A percentile compares a stretch with the other conserved stretches of the same genome.
phyloP scores from a whole-genome alignment of 257 asterid species.

The Salvia hispanica region DNA sequence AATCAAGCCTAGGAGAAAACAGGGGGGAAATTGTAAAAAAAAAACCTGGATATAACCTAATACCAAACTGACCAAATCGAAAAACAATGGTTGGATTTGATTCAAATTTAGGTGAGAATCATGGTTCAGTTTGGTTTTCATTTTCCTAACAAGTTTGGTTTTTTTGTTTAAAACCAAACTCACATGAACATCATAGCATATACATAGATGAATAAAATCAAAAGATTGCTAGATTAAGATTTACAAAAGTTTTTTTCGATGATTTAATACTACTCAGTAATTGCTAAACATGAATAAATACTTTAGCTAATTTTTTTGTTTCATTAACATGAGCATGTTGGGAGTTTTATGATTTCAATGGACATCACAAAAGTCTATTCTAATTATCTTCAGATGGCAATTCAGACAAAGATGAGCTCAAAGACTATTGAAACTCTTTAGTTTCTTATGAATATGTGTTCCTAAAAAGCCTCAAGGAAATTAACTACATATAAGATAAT shows the following conservation, averaged over 20 bases:
- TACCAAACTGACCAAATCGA: too few relatives aligned
- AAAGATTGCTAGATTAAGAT: too few relatives aligned
- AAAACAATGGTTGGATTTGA: too few relatives aligned
- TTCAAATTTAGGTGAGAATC: too few relatives aligned
- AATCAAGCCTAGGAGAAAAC: too few relatives aligned
- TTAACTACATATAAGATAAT: background rate
- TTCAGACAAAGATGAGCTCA: background rate
- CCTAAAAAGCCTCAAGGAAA: background rate
- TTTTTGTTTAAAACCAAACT: too few relatives aligned
- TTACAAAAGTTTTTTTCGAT: background rate
- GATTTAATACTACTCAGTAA: background rate
- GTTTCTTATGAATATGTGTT: background rate
- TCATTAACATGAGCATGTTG: background rate
- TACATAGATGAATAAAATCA: background rate
- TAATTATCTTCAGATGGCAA: slow-evolving; percentile 4
- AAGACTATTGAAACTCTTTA: background rate
- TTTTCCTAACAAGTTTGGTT: too few relatives aligned
- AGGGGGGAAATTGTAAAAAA: too few relatives aligned
- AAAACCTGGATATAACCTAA: too few relatives aligned
- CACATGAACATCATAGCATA: background rate
- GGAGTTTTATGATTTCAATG: background rate
- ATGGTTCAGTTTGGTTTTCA: too few relatives aligned
- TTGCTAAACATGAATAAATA: background rate
- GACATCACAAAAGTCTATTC: background rate
- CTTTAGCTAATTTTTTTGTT: background rate